A percentile compares a stretch with the other conserved stretches of the same genome.
phyloP scores from a whole-genome alignment of 352 stramenopile species.

The Phytophthora pseudosyringae region DNA sequence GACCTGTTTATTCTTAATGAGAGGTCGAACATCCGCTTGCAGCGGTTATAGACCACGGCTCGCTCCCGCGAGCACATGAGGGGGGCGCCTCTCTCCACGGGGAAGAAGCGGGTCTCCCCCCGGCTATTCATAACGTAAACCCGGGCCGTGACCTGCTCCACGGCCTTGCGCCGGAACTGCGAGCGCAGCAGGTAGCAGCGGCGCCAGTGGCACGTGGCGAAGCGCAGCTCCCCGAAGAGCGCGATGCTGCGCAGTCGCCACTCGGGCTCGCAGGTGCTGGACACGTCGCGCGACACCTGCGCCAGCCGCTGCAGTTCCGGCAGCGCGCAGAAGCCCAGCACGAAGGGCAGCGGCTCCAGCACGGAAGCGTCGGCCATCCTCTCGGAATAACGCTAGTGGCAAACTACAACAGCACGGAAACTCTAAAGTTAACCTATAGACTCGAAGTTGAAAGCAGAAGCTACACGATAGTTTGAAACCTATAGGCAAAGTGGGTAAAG shows the following conservation, averaged over 20 bases:
- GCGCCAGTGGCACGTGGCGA: constrained; percentile 61
- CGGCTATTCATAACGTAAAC: constrained; percentile 87
- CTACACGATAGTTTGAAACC: neutral
- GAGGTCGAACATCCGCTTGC: constrained; percentile 88
- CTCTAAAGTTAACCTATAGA: no score
- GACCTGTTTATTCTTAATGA: constrained; percentile 88
- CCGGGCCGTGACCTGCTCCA: constrained; percentile 62
- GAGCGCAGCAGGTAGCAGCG: constrained; percentile 70
- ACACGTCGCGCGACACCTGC: constrained; percentile 56
- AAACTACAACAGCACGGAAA: no score
- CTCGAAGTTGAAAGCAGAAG: no score
- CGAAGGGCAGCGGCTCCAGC: constrained; percentile 51
- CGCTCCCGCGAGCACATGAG: constrained; percentile 85
- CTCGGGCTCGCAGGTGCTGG: constrained; percentile 57
- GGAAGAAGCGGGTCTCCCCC: constrained; percentile 76
- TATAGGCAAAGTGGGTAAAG: neutral
- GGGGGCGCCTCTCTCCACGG: constrained; percentile 50
- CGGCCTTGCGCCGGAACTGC: constrained; percentile 67
- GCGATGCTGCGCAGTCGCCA: constrained; percentile 65
- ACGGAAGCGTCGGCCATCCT: constrained; percentile 22
- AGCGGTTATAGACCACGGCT: constrained; percentile 83
- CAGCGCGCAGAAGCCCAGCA: constrained; percentile 54
- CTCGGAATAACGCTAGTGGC: no score
- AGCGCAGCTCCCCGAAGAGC: constrained; percentile 59
- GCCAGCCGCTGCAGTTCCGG: constrained; percentile 52